Conservation (phyloP, 164 flowering plant species). For the Pachysandra terminalis region DNA sequence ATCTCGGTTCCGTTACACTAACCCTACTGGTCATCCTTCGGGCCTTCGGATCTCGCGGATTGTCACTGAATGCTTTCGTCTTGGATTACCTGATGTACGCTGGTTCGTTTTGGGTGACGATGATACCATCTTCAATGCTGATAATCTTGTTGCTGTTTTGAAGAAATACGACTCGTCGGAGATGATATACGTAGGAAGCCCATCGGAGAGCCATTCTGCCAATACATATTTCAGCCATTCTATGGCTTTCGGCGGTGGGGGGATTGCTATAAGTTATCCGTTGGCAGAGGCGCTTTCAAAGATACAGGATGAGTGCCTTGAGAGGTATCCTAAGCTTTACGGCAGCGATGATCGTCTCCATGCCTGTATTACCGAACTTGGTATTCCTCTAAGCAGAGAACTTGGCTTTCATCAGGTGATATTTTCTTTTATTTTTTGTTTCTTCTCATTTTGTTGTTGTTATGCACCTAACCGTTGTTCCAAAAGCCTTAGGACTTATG, state of each 20-base stretch:
- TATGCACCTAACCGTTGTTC: no score
- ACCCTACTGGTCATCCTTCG: slow-evolving; percentile 63
- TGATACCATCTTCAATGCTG: slow-evolving; percentile 52
- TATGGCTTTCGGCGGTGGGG: slow-evolving; percentile 72
- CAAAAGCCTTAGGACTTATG: no score
- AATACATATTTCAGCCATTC: slow-evolving; percentile 52
- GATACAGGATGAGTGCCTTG: slow-evolving; percentile 53
- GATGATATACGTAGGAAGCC: slow-evolving; percentile 54
- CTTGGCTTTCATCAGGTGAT: slow-evolving; percentile 67
- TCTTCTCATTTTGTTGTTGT: not conserved
- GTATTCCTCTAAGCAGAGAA: slow-evolving; percentile 55
- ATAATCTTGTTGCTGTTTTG: slow-evolving; percentile 49
- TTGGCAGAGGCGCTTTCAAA: slow-evolving; percentile 42
- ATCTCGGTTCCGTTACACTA: slow-evolving; percentile 58
- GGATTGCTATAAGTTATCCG: slow-evolving; percentile 58
- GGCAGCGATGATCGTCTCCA: slow-evolving; percentile 72
- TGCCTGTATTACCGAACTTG: slow-evolving; percentile 66
- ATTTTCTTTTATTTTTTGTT: not conserved
- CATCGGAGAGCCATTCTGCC: slow-evolving; percentile 63
- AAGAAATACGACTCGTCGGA: slow-evolving; percentile 43
- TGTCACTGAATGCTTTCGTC: slow-evolving; percentile 42
- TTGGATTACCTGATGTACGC: slow-evolving; percentile 41
- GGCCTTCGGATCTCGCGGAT: slow-evolving; percentile 60
- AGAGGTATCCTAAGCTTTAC: slow-evolving; percentile 54
- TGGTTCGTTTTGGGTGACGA: slow-evolving; percentile 71